phyloP scores from a whole-genome alignment of 2,329 filamentous ascomycete species.

The Fusarium sulawesiense region DNA sequence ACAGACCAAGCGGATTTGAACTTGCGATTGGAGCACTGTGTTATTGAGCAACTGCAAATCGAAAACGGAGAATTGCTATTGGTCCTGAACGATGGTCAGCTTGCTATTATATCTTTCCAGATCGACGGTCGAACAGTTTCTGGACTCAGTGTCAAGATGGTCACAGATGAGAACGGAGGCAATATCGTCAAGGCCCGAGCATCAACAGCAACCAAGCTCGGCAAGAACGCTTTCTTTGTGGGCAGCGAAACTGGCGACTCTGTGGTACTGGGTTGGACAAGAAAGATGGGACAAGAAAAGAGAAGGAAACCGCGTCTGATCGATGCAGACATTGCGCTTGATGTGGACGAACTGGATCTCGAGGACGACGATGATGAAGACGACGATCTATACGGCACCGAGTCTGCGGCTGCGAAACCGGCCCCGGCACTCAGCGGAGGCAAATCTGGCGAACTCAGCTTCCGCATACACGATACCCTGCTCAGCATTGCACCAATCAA shows the following conservation, averaged over 20 bases:
- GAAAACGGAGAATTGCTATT: conserved; percentile 88
- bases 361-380: conserved; percentile 74
- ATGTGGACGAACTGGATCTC: conserved; percentile 63
- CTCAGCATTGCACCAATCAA: conserved; percentile 83
- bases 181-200: conserved; percentile 69
- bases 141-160: conserved; percentile 77
- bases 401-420: conserved; percentile 69
- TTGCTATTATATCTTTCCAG: conserved; percentile 82
- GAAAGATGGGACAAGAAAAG: conserved; percentile 71
- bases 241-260: conserved; percentile 89
- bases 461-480: conserved; percentile 81
- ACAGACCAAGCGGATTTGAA: conserved; percentile 85
- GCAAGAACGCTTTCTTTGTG: conserved; percentile 78
- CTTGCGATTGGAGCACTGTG: conserved; percentile 83
- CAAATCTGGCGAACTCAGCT: conserved; percentile 73
- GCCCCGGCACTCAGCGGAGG: conserved; percentile 54
- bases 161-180: conserved; percentile 73
- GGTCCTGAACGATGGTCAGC: conserved; percentile 77
- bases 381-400: conserved; percentile 71
- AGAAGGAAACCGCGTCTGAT: conserved; percentile 71
- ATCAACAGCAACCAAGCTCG: conserved; percentile 77
- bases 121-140: conserved; percentile 93
- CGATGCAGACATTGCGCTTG: conserved; percentile 64
- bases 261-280: conserved; percentile 81
- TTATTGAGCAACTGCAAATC: conserved; percentile 78